Evolutionary conservation across 2,329 filamentous ascomycete genomes (phyloP).

Genomic region (Myriosclerotinia scirpicola): DNA sequence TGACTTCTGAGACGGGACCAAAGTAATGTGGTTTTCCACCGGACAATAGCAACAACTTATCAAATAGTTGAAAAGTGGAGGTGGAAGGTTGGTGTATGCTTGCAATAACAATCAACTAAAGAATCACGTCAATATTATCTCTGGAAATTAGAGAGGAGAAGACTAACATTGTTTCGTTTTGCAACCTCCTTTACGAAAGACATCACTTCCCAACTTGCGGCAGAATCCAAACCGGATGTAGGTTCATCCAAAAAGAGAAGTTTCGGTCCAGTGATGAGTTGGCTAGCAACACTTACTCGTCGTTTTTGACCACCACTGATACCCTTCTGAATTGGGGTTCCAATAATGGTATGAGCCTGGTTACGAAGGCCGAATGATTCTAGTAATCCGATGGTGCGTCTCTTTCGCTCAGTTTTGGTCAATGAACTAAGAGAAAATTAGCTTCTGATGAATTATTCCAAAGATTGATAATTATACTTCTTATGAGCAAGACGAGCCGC

Average conservation of each 20-base stretch:
- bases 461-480: conserved; percentile 44
- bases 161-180: conserved; percentile 55
- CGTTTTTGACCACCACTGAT: conserved; percentile 85
- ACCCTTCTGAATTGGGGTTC: conserved; percentile 79
- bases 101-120: conserved; percentile 71
- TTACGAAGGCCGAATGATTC: conserved; percentile 69
- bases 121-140: conserved; percentile 46
- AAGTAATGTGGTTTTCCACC: conserved; percentile 71
- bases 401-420: conserved; percentile 54
- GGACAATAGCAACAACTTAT: conserved; percentile 74
- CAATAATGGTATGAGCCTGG: conserved; percentile 71
- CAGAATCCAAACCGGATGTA: conserved; percentile 79
- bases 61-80: conserved; percentile 75
- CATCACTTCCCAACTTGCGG: conserved; percentile 59
- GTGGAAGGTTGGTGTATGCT: conserved; percentile 87
- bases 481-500: conserved; percentile 66
- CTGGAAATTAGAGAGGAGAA: neutral
- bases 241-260: conserved; percentile 80
- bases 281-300: conserved; percentile 74
- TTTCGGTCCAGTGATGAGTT: conserved; percentile 70
- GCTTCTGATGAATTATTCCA: neutral
- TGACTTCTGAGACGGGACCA: conserved; percentile 58
- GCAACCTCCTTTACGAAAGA: conserved; percentile 55
- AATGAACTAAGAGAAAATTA: conserved; percentile 40
- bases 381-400: conserved; percentile 66